phyloP scores from a whole-genome alignment of 345 rosid genomes.

The Dipteronia dyeriana region DNA sequence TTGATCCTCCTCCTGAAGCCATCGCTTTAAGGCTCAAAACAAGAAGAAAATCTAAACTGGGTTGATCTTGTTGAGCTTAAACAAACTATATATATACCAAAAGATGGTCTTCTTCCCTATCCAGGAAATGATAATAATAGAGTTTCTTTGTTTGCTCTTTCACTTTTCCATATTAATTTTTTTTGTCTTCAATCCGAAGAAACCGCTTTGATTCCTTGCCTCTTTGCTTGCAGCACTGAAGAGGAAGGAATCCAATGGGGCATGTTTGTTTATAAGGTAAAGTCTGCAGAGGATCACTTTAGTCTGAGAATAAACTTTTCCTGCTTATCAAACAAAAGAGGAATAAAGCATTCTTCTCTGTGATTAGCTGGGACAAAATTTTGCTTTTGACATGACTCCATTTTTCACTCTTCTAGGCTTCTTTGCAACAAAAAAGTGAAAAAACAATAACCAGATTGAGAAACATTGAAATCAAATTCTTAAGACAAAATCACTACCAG shows the following conservation, averaged over 20 bases:
- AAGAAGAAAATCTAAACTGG: background rate
- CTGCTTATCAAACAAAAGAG: conserved; percentile 20
- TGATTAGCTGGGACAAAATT: background rate
- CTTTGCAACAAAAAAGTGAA: background rate
- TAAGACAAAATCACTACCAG: background rate
- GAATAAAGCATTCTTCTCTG: conserved; percentile 25
- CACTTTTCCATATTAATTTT: conserved; percentile 10
- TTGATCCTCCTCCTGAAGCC: conserved; percentile 67
- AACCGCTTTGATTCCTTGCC: conserved; percentile 48
- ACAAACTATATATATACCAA: background rate
- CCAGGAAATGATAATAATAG: background rate
- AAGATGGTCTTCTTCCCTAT: background rate
- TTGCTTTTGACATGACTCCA: background rate
- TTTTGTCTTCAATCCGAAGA: conserved; percentile 46
- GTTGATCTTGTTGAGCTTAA: conserved; percentile 4
- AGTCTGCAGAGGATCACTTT: conserved; percentile 9
- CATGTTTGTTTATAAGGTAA: background rate
- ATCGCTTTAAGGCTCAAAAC: conserved; percentile 24
- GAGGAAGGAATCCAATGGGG: conserved; percentile 36
- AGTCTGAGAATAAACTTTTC: conserved; percentile 26
- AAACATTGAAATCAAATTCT: background rate
- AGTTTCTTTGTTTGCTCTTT: background rate
- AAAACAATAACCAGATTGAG: background rate
- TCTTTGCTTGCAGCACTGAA: conserved; percentile 25
- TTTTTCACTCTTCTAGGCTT: background rate